Evolutionary conservation across 2,329 filamentous ascomycete species (phyloP).

Genomic region (Neopestalotiopsis clavispora): DNA sequence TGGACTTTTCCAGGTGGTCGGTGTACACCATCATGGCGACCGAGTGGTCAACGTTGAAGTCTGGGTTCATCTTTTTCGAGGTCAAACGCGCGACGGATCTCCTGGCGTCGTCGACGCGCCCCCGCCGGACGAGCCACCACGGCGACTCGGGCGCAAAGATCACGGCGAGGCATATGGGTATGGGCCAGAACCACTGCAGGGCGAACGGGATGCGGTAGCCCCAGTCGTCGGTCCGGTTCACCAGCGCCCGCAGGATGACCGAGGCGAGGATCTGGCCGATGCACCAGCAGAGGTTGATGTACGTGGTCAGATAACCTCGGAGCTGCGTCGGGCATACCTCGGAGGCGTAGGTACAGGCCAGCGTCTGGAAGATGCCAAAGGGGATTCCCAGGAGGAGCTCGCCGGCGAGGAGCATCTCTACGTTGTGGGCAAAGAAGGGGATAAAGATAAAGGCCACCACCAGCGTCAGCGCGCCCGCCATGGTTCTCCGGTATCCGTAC

Average conservation of each 20-base stretch:
- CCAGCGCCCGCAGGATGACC: conserved; percentile 13
- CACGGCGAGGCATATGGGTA: background rate
- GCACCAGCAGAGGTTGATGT: conserved; percentile 19
- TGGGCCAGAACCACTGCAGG: conserved; percentile 18
- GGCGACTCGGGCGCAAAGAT: conserved; percentile 15
- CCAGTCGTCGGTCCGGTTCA: conserved; percentile 16
- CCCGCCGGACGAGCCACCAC: conserved; percentile 18
- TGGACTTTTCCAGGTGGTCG: conserved; percentile 16
- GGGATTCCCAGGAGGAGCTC: conserved; percentile 35
- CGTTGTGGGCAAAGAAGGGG: conserved; percentile 31
- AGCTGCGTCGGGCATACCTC: background rate
- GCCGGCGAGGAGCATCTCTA: conserved; percentile 30
- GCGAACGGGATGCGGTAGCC: conserved; percentile 19
- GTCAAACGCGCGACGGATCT: conserved; percentile 1
- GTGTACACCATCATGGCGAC: conserved; percentile 20
- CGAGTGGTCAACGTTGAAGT: conserved; percentile 5
- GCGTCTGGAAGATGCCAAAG: conserved; percentile 38
- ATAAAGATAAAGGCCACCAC: conserved; percentile 36
- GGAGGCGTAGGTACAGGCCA: conserved; percentile 34
- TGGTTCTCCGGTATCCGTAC: conserved; percentile 35
- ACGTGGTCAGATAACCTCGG: conserved; percentile 15
- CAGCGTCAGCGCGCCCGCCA: conserved; percentile 32
- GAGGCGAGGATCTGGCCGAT: conserved; percentile 18
- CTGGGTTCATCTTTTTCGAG: background rate
- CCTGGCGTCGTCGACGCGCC: conserved; percentile 17